These are phyloP conservation scores for Dendrostoma leiphaemia DNA, from an alignment of 2,329 filamentous ascomycete genomes.

Conservation along the genomic window DNA sequence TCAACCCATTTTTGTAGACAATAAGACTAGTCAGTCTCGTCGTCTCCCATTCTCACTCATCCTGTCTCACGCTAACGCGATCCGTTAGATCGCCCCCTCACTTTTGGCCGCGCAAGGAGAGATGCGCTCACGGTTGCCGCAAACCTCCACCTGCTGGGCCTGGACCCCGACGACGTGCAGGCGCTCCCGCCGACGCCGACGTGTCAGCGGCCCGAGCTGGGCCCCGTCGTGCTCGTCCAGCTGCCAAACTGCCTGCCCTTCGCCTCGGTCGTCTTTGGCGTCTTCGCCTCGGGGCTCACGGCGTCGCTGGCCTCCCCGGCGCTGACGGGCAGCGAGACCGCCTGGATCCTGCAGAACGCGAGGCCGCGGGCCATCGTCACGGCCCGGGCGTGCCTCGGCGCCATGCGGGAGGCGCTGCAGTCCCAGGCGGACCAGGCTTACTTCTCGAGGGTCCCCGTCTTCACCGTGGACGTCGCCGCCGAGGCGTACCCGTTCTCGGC, in stretches of 20 bases:
- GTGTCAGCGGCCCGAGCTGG: constrained; percentile 36
- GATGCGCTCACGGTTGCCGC: constrained; percentile 36
- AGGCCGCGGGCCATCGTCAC: constrained; percentile 37
- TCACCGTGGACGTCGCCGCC: constrained; percentile 45
- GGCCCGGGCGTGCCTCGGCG: constrained; percentile 27
- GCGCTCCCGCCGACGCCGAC: constrained; percentile 37
- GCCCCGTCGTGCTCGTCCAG: constrained; percentile 40
- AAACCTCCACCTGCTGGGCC: constrained; percentile 33
- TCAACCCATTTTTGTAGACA: constrained; percentile 38
- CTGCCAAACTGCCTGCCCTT: constrained; percentile 41
- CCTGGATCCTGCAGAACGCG: constrained; percentile 40
- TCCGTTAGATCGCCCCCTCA: constrained; percentile 33
- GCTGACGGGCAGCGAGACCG: constrained; percentile 36
- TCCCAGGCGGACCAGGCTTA: constrained; percentile 31
- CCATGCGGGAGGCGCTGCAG: constrained; percentile 33
- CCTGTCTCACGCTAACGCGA: constrained; percentile 8
- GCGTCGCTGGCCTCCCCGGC: constrained; percentile 38
- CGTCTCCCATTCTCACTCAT: neutral
- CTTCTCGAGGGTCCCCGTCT: constrained; percentile 53
- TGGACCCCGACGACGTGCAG: constrained; percentile 32
- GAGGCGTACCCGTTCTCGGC: constrained; percentile 31
- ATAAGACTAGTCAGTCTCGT: constrained; percentile 33
- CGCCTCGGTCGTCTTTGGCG: constrained; percentile 33
- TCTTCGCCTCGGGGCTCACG: constrained; percentile 38
- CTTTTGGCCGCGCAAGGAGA: constrained; percentile 29